Evolutionary conservation across 2,329 filamentous ascomycete genomes (phyloP).

Genomic region (Leptographium procerum): DNA sequence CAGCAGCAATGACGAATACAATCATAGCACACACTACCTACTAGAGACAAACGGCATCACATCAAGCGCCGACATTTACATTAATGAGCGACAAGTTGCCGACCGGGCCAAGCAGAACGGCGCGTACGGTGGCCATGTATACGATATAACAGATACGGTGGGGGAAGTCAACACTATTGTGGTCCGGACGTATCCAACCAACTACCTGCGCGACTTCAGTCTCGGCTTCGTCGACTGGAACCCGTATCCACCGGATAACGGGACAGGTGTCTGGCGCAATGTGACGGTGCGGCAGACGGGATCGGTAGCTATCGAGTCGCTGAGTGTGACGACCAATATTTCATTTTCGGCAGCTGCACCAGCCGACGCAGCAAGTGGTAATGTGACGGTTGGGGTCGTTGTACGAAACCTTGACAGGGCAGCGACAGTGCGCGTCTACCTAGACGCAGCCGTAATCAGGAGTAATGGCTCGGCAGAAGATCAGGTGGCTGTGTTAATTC

Average conservation of each 20-base stretch:
- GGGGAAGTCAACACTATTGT: constrained; percentile 36
- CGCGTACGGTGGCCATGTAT: constrained; percentile 42
- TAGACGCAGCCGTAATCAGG: constrained; percentile 12
- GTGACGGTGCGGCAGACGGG: constrained; percentile 45
- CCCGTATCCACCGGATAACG: constrained; percentile 48
- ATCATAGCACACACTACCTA: constrained; percentile 26
- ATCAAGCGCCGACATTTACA: constrained; percentile 46
- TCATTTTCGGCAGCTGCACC: constrained; percentile 12
- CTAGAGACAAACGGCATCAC: constrained; percentile 48
- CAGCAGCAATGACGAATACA: constrained; percentile 9
- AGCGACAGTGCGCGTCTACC: constrained; percentile 22
- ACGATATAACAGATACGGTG: constrained; percentile 38
- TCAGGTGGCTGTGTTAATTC: neutral
- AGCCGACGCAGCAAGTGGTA: constrained; percentile 17
- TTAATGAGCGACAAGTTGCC: constrained; percentile 44
- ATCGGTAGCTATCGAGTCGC: constrained; percentile 30
- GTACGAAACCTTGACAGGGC: constrained; percentile 29
- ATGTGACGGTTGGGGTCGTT: constrained; percentile 26
- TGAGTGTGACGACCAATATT: constrained; percentile 34
- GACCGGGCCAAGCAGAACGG: constrained; percentile 38
- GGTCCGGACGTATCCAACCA: constrained; percentile 43
- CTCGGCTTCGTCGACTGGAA: constrained; percentile 54
- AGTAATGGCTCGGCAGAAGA: neutral
- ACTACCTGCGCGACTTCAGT: constrained; percentile 47
- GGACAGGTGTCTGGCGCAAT: constrained; percentile 51